Evolutionary conservation across 1,139 yeast species (phyloP).

Genomic region (Geotrichum siamense): DNA sequence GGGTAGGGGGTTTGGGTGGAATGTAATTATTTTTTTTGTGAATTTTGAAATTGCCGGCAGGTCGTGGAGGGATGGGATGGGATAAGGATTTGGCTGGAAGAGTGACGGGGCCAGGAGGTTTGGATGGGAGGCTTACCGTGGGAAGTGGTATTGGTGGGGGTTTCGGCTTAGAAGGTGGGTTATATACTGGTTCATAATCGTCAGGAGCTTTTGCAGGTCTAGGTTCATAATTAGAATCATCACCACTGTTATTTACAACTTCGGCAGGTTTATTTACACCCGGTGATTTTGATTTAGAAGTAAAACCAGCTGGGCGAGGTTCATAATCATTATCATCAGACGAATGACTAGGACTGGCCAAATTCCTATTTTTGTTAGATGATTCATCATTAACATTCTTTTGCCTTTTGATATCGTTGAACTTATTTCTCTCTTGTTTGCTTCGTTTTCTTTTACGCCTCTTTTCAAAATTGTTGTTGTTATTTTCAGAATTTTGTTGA

Average conservation of each 20-base stretch:
- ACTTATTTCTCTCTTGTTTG: not conserved
- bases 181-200: not conserved
- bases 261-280: too few species aligned
- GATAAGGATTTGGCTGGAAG: not conserved
- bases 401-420: not conserved
- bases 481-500: too few species aligned
- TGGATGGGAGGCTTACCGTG: not conserved
- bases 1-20: too few species aligned
- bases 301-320: constrained; percentile 3
- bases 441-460: not conserved
- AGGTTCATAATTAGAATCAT: constrained; percentile 3
- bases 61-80: not conserved
- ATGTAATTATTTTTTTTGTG: too few species aligned
- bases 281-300: too few species aligned
- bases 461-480: too few species aligned
- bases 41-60: not conserved
- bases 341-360: not conserved
- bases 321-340: constrained; percentile 1
- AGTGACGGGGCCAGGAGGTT: not conserved
- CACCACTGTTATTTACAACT: too few species aligned
- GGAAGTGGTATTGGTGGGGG: not conserved
- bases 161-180: not conserved
- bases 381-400: not conserved
- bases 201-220: not conserved
- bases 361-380: not conserved